Evolutionary conservation across 495 filamentous ascomycete genomes (phyloP).

Genomic region (Niebla homalea): DNA sequence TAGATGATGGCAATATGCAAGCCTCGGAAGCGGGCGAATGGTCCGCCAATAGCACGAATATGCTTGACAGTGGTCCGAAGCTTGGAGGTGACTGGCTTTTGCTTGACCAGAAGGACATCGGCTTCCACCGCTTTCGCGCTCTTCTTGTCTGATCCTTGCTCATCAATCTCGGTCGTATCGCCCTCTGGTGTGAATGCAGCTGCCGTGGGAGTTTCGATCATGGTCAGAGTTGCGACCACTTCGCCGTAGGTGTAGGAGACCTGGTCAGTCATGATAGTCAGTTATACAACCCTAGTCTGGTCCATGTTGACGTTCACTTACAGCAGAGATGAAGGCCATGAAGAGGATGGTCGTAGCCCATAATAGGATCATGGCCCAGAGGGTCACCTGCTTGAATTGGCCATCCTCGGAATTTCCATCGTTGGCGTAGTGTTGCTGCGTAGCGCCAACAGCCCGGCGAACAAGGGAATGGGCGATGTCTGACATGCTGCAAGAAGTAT

Average conservation of each 20-base stretch:
- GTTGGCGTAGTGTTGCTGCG: constrained; percentile 10
- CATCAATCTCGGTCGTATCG: constrained; percentile 14
- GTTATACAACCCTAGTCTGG: neutral
- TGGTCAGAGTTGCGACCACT: constrained; percentile 46
- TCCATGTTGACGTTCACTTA: constrained; percentile 1
- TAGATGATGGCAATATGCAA: constrained; percentile 25
- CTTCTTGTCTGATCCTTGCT: constrained; percentile 13
- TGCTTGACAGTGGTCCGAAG: constrained; percentile 44
- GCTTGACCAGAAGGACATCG: constrained; percentile 27
- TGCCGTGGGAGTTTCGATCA: constrained; percentile 48
- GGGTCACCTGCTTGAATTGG: neutral
- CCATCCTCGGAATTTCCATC: constrained; percentile 3
- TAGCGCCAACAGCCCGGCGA: constrained; percentile 12
- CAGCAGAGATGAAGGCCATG: constrained; percentile 16
- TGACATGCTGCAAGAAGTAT: constrained; percentile 8
- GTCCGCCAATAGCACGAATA: constrained; percentile 41
- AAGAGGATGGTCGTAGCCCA: constrained; percentile 13
- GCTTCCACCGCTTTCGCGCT: constrained; percentile 15
- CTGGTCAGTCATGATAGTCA: constrained; percentile 13
- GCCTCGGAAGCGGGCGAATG: constrained; percentile 46
- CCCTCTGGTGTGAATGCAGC: constrained; percentile 34
- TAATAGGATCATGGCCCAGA: constrained; percentile 4
- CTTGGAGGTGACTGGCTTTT: constrained; percentile 44
- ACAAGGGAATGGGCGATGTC: constrained; percentile 15
- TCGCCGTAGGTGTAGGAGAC: constrained; percentile 44